These are phyloP conservation scores for Penicillium manginii DNA, from an alignment of 495 filamentous ascomycete genomes.

Conservation along the genomic window DNA sequence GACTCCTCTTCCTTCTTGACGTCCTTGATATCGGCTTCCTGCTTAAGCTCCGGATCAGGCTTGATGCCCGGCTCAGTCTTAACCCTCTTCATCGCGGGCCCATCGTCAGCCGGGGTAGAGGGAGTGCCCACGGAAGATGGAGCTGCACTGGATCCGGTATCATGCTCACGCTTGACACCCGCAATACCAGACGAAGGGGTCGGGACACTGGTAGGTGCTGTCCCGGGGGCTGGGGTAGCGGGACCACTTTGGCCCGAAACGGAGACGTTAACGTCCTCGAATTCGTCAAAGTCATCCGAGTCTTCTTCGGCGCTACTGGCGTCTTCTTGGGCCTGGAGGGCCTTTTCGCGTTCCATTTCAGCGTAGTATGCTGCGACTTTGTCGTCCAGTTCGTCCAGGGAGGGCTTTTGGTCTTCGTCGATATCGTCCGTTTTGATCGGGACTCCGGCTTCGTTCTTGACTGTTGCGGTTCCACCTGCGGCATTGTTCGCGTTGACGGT, in stretches of 20 bases:
- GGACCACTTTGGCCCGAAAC: conserved; percentile 44
- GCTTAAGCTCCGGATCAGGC: conserved; percentile 15
- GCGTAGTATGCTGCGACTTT: conserved; percentile 57
- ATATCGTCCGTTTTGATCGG: conserved; percentile 50
- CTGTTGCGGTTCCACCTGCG: conserved; percentile 19
- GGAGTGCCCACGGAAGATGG: conserved; percentile 50
- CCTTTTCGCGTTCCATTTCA: conserved; percentile 54
- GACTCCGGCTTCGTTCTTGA: conserved; percentile 43
- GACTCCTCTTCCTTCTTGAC: conserved; percentile 44
- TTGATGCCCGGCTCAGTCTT: conserved; percentile 34
- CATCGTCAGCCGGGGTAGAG: conserved; percentile 42
- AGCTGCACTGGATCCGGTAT: conserved; percentile 44
- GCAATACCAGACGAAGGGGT: conserved; percentile 19
- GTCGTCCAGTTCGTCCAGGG: conserved; percentile 47
- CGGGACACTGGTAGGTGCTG: conserved; percentile 38
- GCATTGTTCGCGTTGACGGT: conserved; percentile 60
- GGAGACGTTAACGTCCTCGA: conserved; percentile 53
- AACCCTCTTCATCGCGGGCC: conserved; percentile 47
- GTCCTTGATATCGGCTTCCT: conserved; percentile 31
- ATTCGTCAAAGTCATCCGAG: conserved; percentile 53
- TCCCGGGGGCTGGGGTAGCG: conserved; percentile 38
- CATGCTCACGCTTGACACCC: conserved; percentile 46
- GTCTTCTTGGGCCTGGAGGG: conserved; percentile 50
- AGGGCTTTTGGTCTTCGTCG: conserved; percentile 60
- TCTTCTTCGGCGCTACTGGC: conserved; percentile 51